These are phyloP conservation scores for Raddia guianensis DNA, from an alignment of 176 grass and related monocot genomes.

Conservation along the genomic window DNA sequence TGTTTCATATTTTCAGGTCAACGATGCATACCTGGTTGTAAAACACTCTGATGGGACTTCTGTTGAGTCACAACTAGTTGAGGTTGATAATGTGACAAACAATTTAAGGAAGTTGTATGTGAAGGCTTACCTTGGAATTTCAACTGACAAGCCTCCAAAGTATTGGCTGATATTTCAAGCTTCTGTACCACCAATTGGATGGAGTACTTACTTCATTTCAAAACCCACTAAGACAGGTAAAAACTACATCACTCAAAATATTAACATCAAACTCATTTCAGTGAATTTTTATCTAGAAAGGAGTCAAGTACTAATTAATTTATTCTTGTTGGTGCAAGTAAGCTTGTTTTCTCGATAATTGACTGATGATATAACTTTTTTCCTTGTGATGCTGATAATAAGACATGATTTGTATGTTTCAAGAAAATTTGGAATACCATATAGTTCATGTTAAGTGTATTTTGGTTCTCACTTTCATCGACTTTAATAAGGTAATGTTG, in stretches of 20 bases:
- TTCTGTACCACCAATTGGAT: conserved; percentile 80
- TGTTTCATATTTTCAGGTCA: conserved; percentile 60
- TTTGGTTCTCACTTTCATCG: neutral
- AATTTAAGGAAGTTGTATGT: conserved; percentile 83
- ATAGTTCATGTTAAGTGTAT: neutral
- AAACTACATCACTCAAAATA: conserved; percentile 21
- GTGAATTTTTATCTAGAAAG: neutral
- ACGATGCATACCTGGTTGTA: conserved; percentile 65
- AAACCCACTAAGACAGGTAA: conserved; percentile 54
- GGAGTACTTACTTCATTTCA: conserved; percentile 87
- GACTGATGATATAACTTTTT: neutral
- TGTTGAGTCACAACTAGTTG: conserved; percentile 71
- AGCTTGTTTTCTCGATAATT: neutral
- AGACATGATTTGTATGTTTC: neutral
- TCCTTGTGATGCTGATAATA: neutral
- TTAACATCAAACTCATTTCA: neutral
- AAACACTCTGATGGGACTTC: conserved; percentile 65
- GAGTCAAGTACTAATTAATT: neutral
- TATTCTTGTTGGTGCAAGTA: neutral
- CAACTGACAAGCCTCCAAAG: conserved; percentile 55
- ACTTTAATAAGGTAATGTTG: neutral
- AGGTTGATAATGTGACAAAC: conserved; percentile 67
- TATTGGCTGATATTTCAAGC: conserved; percentile 92
- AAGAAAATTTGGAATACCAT: neutral
- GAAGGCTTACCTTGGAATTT: conserved; percentile 79